Conservation (phyloP, 2,329 filamentous ascomycete genomes). For the Paecilomyces sp. region DNA sequence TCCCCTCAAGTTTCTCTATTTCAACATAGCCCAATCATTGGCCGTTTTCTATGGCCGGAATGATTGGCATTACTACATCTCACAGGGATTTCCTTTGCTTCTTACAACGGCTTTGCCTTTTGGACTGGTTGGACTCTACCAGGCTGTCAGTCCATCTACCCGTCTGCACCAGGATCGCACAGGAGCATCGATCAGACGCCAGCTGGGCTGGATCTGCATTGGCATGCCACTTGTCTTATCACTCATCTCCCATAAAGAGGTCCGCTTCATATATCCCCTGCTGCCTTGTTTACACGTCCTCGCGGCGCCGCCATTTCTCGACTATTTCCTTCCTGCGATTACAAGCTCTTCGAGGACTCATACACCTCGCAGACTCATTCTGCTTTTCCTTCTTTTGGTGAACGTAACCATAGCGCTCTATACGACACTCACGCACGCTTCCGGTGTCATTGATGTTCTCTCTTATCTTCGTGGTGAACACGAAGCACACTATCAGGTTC, state of each 20-base stretch:
- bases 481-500: conserved; percentile 48
- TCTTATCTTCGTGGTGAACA: conserved; percentile 69
- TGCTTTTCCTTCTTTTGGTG: conserved; percentile 52
- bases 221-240: conserved; percentile 61
- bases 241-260: conserved; percentile 87
- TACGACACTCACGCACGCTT: conserved; percentile 69
- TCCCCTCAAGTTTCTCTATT: conserved; percentile 76
- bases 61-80: conserved; percentile 86
- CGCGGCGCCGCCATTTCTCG: conserved; percentile 58
- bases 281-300: conserved; percentile 80
- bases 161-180: conserved; percentile 23
- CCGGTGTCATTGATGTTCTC: conserved; percentile 69
- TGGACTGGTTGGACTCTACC: conserved; percentile 56
- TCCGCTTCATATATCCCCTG: conserved; percentile 91
- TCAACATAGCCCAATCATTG: conserved; percentile 82
- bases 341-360: conserved; percentile 21
- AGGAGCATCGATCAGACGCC: conserved; percentile 38
- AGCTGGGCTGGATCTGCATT: conserved; percentile 53
- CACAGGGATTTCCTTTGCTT: conserved; percentile 80
- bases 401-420: conserved; percentile 70
- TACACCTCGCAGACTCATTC: conserved; percentile 45
- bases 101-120: conserved; percentile 81
- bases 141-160: conserved; percentile 34
- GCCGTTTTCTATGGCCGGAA: conserved; percentile 91
- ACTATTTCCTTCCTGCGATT: conserved; percentile 54